phyloP scores from a whole-genome alignment of 208 protist genomes.

The Herpetomonas muscarum region DNA sequence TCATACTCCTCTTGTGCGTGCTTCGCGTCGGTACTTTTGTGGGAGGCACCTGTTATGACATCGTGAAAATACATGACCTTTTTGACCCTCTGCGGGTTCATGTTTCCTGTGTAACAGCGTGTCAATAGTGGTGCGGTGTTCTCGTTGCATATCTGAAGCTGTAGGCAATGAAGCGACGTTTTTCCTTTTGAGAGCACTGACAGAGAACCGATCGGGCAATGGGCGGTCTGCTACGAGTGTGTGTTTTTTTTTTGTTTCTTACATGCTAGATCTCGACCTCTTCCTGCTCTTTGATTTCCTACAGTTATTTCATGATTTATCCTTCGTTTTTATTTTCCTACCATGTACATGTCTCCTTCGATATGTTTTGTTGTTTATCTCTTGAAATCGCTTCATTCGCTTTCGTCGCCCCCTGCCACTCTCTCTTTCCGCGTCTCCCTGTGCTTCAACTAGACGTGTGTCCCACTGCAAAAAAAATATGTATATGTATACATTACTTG shows the following conservation, averaged over 20 bases:
- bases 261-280: neutral
- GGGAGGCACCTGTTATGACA: too few species aligned
- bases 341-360: neutral
- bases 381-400: neutral
- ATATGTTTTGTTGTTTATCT: conserved; percentile 1
- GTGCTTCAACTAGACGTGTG: too few species aligned
- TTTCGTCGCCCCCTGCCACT: conserved; percentile 6
- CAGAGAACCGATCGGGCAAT: too few species aligned
- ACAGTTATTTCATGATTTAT: conserved; percentile 1
- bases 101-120: too few species aligned
- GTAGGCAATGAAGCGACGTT: too few species aligned
- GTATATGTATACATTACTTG: neutral
- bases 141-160: too few species aligned
- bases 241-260: neutral
- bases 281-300: neutral
- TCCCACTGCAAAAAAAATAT: neutral
- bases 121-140: too few species aligned
- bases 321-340: conserved; percentile 11
- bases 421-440: conserved; percentile 1
- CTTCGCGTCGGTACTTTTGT: too few species aligned
- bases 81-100: too few species aligned
- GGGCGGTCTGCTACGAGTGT: neutral
- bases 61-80: too few species aligned
- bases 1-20: too few species aligned
- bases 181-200: too few species aligned